phyloP scores from a whole-genome alignment of 805 yeast species.

The Suhomyces prunicola region DNA sequence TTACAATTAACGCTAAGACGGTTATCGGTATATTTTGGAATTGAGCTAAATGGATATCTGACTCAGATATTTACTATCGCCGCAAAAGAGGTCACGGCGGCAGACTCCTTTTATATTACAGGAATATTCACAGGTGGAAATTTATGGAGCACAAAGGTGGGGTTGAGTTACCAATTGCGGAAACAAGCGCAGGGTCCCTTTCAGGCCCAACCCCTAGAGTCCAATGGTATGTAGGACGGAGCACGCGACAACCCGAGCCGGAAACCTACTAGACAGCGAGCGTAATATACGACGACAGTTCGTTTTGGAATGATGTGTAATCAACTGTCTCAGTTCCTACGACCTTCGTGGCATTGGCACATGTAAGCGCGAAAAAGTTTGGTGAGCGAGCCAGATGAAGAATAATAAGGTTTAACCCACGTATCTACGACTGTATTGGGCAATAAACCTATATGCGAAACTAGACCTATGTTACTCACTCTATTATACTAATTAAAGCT shows the following conservation, averaged over 20 bases:
- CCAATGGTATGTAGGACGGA: not conserved
- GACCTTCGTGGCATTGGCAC: not conserved
- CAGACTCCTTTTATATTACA: not conserved
- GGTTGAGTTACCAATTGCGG: not conserved
- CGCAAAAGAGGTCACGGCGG: not conserved
- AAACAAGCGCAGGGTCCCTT: not conserved
- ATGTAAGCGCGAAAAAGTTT: not conserved
- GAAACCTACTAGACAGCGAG: not conserved
- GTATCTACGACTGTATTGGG: not conserved
- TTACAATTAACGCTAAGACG: not conserved
- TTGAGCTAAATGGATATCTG: not conserved
- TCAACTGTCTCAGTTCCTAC: not conserved
- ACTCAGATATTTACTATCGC: not conserved
- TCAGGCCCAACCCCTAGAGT: not conserved
- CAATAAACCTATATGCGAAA: not conserved
- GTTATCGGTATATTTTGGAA: not conserved
- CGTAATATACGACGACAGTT: not conserved
- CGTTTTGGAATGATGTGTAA: not conserved
- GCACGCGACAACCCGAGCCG: not conserved
- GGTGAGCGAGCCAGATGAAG: not conserved
- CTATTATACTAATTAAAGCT: not conserved
- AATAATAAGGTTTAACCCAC: not conserved
- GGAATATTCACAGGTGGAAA: constrained; percentile 1
- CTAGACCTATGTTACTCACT: not conserved
- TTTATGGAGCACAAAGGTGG: not conserved